Percentiles rank a stretch among this genome's conserved stretches.
These are phyloP conservation scores for Lichtheimia corymbifera DNA, from an alignment of 371 early-diverging fungal genomes.

Conservation along the genomic window DNA sequence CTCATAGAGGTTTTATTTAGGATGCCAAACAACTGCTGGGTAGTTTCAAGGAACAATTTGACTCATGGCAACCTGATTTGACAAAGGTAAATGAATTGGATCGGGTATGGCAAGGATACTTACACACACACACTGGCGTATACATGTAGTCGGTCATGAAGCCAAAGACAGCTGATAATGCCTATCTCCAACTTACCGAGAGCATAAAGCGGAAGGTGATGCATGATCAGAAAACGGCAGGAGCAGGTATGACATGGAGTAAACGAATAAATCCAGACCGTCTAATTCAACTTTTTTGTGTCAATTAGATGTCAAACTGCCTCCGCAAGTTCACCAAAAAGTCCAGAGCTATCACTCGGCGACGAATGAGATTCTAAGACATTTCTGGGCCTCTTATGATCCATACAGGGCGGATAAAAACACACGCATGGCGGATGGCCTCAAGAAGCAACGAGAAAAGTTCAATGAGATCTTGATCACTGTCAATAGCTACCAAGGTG, in stretches of 20 bases:
- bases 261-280: too few relatives aligned
- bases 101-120: not conserved
- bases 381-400: slow-evolving; percentile 63
- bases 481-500: slow-evolving; percentile 31
- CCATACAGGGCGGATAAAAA: slow-evolving; percentile 58
- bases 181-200: slow-evolving; percentile 31
- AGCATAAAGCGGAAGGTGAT: slow-evolving; percentile 36
- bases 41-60: slow-evolving; percentile 34
- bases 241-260: slow-evolving; percentile 21
- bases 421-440: slow-evolving; percentile 51
- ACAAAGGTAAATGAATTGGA: slow-evolving; percentile 23
- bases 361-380: slow-evolving; percentile 65
- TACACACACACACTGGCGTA: not conserved
- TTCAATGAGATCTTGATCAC: slow-evolving; percentile 43
- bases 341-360: slow-evolving; percentile 58
- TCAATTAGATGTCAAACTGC: slow-evolving; percentile 39
- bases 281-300: too few relatives aligned
- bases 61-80: slow-evolving; percentile 43
- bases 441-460: slow-evolving; percentile 53
- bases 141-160: slow-evolving; percentile 33
- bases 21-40: slow-evolving; percentile 25
- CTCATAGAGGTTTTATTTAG: slow-evolving; percentile 1
- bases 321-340: slow-evolving; percentile 48
- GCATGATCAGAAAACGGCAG: slow-evolving; percentile 25
- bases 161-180: slow-evolving; percentile 31